phyloP scores from a whole-genome alignment of 1,139 yeast species.

The Hyphopichia buzzinii region DNA sequence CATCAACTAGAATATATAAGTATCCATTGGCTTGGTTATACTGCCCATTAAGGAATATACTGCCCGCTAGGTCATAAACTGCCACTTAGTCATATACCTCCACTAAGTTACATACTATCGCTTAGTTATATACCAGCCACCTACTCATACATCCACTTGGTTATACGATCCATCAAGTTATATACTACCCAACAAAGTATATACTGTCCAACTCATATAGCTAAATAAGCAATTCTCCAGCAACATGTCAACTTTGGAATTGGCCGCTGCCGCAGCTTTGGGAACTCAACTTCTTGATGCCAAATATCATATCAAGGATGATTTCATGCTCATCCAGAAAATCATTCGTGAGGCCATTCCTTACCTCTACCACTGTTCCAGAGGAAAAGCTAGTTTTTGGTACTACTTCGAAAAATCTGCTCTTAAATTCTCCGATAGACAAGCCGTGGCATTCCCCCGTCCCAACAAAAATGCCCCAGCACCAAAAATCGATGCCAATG shows the following conservation, averaged over 20 bases:
- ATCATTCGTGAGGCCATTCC: conserved; percentile 41
- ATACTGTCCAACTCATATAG: too few relatives aligned
- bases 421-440: conserved; percentile 45
- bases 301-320: conserved; percentile 54
- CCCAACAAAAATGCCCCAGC: conserved; percentile 42
- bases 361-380: conserved; percentile 40
- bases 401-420: conserved; percentile 59
- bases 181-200: too few relatives aligned
- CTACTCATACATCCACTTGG: too few relatives aligned
- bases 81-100: too few relatives aligned
- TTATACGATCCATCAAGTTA: too few relatives aligned
- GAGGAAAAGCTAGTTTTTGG: conserved; percentile 63
- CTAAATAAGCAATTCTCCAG: too few relatives aligned
- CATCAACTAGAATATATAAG: too few relatives aligned
- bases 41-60: too few relatives aligned
- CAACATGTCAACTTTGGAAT: conserved; percentile 36
- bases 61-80: too few relatives aligned
- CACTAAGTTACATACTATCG: too few relatives aligned
- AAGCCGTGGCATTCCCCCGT: conserved; percentile 63
- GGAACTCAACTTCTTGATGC: conserved; percentile 50
- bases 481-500: conserved; percentile 25
- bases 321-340: conserved; percentile 45
- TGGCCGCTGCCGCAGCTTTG: conserved; percentile 44
- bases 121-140: too few relatives aligned
- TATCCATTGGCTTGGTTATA: too few relatives aligned